Base-by-base conservation (phyloP, 176 grass and related monocot species). In the Ensete glaucum region DNA sequence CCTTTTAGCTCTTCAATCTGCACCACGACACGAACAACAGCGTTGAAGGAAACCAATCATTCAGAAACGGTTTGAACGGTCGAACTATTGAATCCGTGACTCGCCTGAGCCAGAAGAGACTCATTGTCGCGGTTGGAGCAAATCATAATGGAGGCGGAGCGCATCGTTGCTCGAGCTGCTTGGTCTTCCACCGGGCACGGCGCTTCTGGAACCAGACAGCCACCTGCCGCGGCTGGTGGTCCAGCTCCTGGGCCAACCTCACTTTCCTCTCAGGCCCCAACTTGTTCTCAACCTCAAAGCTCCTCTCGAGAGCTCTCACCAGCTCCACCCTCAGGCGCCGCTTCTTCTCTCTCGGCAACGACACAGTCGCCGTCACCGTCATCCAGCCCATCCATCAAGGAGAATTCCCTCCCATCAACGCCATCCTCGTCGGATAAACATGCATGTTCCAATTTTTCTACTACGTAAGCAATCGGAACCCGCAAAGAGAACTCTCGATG, bases 211-310 rank as follows among this genome's bases (percentile, higher is more conserved):
- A 43, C 34, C 34, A 43, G 34, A 43, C 34, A 43, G 4, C 4
- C 34, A 43, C 92, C 85, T 96, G 89, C 0, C 92, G 78, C 3
- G 92, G 89, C 76, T 96, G 92, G 78, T 92, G 76, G 55, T 89
- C 92, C 9, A 96, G 87, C 67, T 92, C 89, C 14, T 66, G 73
- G 1, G 92, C 92, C 67, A 96, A 80, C 82, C 89, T 85, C 34
- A 83, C 69, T 80, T 96, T 96, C 82, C 92, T 82, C 69, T 81
- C 85, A 9, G 92, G 92, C 82, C 92, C 92, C 29, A 96, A 86
- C 89, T 92, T 96, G 9, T 88, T 85, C 57, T 89, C 86, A 52
- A 67, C 79, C 26, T 96, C 83, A 82, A 96, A 96, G 74, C 79
- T 96, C 60, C 86, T 84, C 80, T 96, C 86, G 43, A 96, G 86